Evolutionary conservation across 495 filamentous ascomycete species (phyloP).

Genomic region (Neurospora pannonica): DNA sequence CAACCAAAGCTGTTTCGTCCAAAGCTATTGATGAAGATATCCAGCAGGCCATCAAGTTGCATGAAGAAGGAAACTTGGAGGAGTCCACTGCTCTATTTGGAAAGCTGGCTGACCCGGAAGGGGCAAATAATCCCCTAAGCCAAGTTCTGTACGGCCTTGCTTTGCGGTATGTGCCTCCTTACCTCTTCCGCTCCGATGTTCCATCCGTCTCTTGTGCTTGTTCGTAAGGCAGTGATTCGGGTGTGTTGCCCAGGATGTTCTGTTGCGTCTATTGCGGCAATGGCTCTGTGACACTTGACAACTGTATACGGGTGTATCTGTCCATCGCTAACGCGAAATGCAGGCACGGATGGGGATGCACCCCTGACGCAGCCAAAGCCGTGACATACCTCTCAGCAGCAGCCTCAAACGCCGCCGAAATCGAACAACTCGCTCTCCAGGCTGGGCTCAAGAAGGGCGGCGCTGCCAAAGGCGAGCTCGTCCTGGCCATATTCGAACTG

Average conservation of each 20-base stretch:
- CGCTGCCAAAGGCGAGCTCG: constrained; percentile 89
- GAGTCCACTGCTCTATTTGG: constrained; percentile 80
- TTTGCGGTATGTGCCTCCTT: constrained; percentile 54
- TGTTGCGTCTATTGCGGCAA: not conserved
- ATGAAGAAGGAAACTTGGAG: constrained; percentile 71
- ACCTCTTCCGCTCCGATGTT: not conserved
- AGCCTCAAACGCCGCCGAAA: constrained; percentile 78
- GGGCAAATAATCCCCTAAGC: constrained; percentile 82
- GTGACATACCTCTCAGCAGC: constrained; percentile 78
- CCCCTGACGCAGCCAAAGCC: constrained; percentile 59
- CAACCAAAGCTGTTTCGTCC: constrained; percentile 30
- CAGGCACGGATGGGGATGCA: constrained; percentile 92
- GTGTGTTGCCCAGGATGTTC: not conserved
- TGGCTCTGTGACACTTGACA: not conserved
- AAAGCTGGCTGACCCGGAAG: constrained; percentile 73
- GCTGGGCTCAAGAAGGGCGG: constrained; percentile 89
- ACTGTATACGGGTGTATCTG: not conserved
- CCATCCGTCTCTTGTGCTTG: not conserved
- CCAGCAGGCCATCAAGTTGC: constrained; percentile 89
- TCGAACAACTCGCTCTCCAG: constrained; percentile 74
- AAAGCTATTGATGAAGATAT: constrained; percentile 65
- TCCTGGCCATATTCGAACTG: constrained; percentile 93
- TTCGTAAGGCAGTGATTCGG: not conserved
- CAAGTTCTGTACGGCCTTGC: constrained; percentile 96
- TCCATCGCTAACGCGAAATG: not conserved